Base-by-base conservation (phyloP, 495 filamentous ascomycete species). In the Opeltia flavorubescens region DNA sequence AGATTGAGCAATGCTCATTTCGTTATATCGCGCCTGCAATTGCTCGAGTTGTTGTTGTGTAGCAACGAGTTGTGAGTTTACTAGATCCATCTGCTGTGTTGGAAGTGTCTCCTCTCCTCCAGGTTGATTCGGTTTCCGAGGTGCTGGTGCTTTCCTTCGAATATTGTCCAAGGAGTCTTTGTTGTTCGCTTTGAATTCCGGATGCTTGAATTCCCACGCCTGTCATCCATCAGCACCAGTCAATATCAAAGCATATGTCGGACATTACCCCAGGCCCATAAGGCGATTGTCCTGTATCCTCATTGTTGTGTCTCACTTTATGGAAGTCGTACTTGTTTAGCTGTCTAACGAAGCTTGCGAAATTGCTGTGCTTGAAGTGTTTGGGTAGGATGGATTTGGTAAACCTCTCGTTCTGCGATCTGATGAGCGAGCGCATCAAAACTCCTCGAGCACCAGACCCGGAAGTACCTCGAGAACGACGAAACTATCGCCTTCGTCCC, bases 321-420 rank as follows among this genome's bases (percentile, higher is more conserved):
- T 96, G 93, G 54, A 99, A 99, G 63, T 96, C 91, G 64, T 94
- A 99, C 61, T 99, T 99, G 70, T 99, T 99, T 41, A 99, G 69
- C 63, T 99, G 91, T 55, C 91, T 84, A 35, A 99, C 91, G 55
- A 99, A 99, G 67, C 87, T 94, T 34, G 93, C 91, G 62, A 99
- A 96, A 61, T 99, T 99, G 77, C 86, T 94, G 65, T 96, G 89
- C 67, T 96, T 99, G 72, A 96, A 96, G 60, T 99, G 91, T 60
- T 95, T 95, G 0, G 91, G 93, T 17, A 98, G 74, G 54, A 99
- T 95, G 41, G 82, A 81, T 62, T 95, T 96, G 38, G 91, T 96
- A 59, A 99, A 99, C 62, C 93, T 91, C 58, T 96, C 93, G 63
- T 91, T 94, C 91, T 95, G 61, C 40, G 17, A 15, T 13, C 29